Evolutionary conservation across 192 early-diverging fungal species (phyloP).

Genomic region (Coemansia aciculifera): DNA sequence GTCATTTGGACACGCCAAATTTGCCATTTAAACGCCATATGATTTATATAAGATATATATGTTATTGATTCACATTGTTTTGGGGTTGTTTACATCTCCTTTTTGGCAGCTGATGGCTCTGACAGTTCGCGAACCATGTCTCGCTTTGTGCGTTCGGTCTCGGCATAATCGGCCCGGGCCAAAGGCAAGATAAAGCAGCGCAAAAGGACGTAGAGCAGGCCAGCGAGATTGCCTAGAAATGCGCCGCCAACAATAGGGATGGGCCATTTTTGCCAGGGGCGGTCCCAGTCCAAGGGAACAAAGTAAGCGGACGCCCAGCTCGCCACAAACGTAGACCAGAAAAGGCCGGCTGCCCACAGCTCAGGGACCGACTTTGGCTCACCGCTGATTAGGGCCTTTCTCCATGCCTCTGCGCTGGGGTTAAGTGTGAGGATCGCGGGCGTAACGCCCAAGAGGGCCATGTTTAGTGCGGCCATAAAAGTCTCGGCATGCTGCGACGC

Average conservation of each 20-base stretch:
- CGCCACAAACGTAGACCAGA: conserved; percentile 39
- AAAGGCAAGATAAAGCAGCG: conserved; percentile 42
- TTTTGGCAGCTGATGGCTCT: background rate
- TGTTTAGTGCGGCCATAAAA: conserved; percentile 31
- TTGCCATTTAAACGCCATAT: conserved; percentile 27
- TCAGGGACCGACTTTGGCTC: conserved; percentile 32
- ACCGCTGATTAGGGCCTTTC: conserved; percentile 24
- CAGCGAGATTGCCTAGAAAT: conserved; percentile 38
- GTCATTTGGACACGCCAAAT: conserved; percentile 68
- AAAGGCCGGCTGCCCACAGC: conserved; percentile 49
- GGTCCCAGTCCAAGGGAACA: conserved; percentile 55
- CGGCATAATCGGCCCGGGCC: conserved; percentile 30
- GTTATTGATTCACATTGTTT: background rate
- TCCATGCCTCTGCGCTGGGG: conserved; percentile 16
- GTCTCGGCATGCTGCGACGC: conserved; percentile 36
- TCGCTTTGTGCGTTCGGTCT: conserved; percentile 18
- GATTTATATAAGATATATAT: background rate
- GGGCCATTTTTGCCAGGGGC: conserved; percentile 53
- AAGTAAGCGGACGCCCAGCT: conserved; percentile 44
- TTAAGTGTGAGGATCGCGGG: conserved; percentile 43
- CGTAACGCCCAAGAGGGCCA: conserved; percentile 42
- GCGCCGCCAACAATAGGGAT: conserved; percentile 49
- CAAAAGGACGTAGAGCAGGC: conserved; percentile 38
- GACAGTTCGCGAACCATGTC: conserved; percentile 13
- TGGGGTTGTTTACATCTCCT: conserved; percentile 8